A percentile compares a stretch with the other conserved stretches of the same genome.
Evolutionary conservation across 306 rosid genomes (phyloP).

Genomic region (Vicia faba): DNA sequence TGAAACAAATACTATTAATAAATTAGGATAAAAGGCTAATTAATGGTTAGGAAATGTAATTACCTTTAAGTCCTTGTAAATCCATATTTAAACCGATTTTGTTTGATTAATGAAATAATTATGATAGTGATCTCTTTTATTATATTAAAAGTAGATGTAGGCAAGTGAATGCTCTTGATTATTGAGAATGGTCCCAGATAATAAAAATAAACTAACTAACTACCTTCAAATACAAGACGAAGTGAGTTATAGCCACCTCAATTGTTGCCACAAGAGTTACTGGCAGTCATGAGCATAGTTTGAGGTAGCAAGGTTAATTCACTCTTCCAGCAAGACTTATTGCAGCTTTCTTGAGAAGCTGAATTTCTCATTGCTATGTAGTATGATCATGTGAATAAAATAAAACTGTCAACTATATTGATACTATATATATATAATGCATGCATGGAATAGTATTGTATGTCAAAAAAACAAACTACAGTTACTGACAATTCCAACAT

Average conservation of each 20-base stretch:
- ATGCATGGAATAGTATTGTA: not conserved
- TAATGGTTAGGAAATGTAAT: too few species aligned
- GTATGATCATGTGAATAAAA: constrained; percentile 2
- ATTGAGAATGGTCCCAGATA: not conserved
- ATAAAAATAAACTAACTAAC: too few species aligned
- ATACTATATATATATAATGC: not conserved
- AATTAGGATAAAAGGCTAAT: too few species aligned
- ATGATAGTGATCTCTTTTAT: too few species aligned
- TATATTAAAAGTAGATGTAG: too few species aligned
- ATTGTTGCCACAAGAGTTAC: not conserved
- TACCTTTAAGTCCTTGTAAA: too few species aligned
- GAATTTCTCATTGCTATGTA: not conserved
- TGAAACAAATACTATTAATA: too few species aligned
- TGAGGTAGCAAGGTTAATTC: not conserved
- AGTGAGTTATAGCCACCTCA: too few species aligned
- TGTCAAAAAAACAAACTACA: not conserved
- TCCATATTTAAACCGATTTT: too few species aligned
- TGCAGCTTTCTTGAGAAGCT: not conserved
- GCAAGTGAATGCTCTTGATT: not conserved
- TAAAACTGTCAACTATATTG: constrained; percentile 7
- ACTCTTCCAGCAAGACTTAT: not conserved
- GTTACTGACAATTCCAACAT: constrained; percentile 7
- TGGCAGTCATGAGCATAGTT: not conserved
- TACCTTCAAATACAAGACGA: not conserved
- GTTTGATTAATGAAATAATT: too few species aligned